A percentile compares a stretch with the other conserved stretches of the same genome.
phyloP scores from a whole-genome alignment of 2,329 filamentous ascomycete species.

The Graphilbum fragrans region DNA sequence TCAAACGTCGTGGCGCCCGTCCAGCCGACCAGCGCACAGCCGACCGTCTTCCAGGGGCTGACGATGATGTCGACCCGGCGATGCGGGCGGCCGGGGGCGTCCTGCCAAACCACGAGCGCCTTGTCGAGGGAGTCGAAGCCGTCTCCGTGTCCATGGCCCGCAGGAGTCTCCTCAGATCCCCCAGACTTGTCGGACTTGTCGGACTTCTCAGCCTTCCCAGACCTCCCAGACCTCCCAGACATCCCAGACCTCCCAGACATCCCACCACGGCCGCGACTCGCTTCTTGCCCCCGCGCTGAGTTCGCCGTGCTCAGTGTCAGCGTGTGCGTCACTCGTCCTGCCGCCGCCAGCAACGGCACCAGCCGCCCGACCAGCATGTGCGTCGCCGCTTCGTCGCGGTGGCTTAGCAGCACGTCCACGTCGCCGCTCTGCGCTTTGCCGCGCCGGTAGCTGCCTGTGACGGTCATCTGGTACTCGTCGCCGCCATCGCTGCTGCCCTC shows the following conservation, averaged over 20 bases:
- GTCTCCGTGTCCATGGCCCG: slow-evolving; percentile 22
- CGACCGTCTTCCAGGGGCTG: slow-evolving; percentile 75
- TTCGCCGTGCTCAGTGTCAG: slow-evolving; percentile 58
- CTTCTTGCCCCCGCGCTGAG: slow-evolving; percentile 57
- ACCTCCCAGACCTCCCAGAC: no score
- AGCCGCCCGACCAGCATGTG: slow-evolving; percentile 59
- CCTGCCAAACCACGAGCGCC: slow-evolving; percentile 84
- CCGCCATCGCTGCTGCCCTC: slow-evolving; percentile 18
- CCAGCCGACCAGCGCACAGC: slow-evolving; percentile 84
- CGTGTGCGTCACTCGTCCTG: slow-evolving; percentile 68
- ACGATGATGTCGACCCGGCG: slow-evolving; percentile 88
- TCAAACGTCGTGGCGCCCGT: slow-evolving; percentile 82
- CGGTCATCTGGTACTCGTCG: slow-evolving; percentile 33
- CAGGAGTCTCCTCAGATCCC: neutral
- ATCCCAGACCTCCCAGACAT: slow-evolving; percentile 11
- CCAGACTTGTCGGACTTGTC: neutral
- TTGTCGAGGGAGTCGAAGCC: slow-evolving; percentile 89
- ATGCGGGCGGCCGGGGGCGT: slow-evolving; percentile 39
- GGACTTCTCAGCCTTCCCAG: no score
- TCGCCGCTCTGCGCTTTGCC: slow-evolving; percentile 66
- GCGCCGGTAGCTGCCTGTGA: slow-evolving; percentile 73
- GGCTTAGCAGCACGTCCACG: slow-evolving; percentile 75
- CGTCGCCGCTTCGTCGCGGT: slow-evolving; percentile 59
- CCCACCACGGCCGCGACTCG: slow-evolving; percentile 40
- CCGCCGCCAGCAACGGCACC: slow-evolving; percentile 55